Conservation (phyloP, 73 alveolate genomes). For the Breviolum minutum region DNA sequence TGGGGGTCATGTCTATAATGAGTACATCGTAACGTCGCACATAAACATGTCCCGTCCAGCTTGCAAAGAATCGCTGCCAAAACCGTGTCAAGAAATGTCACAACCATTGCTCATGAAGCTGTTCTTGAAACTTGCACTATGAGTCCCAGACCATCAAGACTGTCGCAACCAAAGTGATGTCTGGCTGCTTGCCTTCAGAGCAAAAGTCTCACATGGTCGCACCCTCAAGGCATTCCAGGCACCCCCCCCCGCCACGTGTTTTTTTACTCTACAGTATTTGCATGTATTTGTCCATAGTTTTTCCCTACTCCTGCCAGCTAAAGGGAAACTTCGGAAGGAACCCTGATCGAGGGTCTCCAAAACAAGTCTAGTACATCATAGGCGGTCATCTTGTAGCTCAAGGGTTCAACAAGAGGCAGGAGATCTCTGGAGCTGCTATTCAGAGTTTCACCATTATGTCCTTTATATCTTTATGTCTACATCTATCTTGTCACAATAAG, state of each 20-base stretch:
- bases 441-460: background rate
- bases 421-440: background rate
- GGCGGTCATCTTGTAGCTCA: background rate
- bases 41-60: too few relatives aligned
- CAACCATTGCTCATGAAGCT: too few relatives aligned
- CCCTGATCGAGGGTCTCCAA: background rate
- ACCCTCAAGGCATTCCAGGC: background rate
- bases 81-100: too few relatives aligned
- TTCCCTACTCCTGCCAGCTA: background rate
- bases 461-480: too few relatives aligned
- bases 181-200: slow-evolving; percentile 50
- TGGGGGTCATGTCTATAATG: too few relatives aligned
- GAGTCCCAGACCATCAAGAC: slow-evolving; percentile 20
- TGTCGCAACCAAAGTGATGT: slow-evolving; percentile 47
- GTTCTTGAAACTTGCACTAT: background rate
- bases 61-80: too few relatives aligned
- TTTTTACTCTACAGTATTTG: too few relatives aligned
- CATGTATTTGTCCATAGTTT: too few relatives aligned
- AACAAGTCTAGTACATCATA: background rate
- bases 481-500: too few relatives aligned
- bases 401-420: background rate
- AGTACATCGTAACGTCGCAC: too few relatives aligned
- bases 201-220: background rate
- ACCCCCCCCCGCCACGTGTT: background rate
- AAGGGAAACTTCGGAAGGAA: background rate